Evolutionary conservation across 1,139 yeast species (phyloP).

Genomic region (Yamadazyma kanchanaburiensis): DNA sequence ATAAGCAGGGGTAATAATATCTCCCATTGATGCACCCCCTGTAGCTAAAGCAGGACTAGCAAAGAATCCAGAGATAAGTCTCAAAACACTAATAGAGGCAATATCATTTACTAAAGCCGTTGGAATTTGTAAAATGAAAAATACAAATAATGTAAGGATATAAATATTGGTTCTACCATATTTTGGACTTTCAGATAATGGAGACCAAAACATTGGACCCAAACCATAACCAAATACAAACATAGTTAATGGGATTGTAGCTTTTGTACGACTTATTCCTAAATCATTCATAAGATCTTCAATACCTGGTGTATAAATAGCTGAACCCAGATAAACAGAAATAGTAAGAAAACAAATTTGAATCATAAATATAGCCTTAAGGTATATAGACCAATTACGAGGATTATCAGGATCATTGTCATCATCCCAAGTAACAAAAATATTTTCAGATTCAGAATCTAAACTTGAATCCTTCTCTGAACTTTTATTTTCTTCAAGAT

Average conservation of each 20-base stretch:
- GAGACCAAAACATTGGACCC: conserved; percentile 55
- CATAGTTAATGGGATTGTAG: conserved; percentile 38
- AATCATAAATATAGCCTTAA: conserved; percentile 17
- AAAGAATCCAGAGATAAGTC: conserved; percentile 32
- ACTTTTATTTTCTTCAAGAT: conserved; percentile 10
- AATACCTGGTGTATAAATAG: conserved; percentile 30
- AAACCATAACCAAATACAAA: conserved; percentile 53
- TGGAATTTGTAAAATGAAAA: conserved; percentile 32
- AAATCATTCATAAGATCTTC: conserved; percentile 40
- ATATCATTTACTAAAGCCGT: conserved; percentile 27
- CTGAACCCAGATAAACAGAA: conserved; percentile 26
- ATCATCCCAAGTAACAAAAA: conserved; percentile 7
- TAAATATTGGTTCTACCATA: conserved; percentile 52
- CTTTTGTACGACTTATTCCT: conserved; percentile 35
- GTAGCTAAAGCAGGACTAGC: conserved; percentile 34
- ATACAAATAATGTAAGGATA: conserved; percentile 27
- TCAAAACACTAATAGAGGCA: conserved; percentile 27
- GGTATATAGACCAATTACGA: conserved; percentile 22
- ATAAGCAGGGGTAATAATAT: conserved; percentile 21
- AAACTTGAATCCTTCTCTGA: not conserved
- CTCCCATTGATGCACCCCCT: no score
- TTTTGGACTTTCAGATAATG: conserved; percentile 47
- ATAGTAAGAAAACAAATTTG: conserved; percentile 21
- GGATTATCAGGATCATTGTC: conserved; percentile 33
- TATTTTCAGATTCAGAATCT: no score